phyloP scores from a whole-genome alignment of 345 rosid species.

The Rhodomyrtus tomentosa region DNA sequence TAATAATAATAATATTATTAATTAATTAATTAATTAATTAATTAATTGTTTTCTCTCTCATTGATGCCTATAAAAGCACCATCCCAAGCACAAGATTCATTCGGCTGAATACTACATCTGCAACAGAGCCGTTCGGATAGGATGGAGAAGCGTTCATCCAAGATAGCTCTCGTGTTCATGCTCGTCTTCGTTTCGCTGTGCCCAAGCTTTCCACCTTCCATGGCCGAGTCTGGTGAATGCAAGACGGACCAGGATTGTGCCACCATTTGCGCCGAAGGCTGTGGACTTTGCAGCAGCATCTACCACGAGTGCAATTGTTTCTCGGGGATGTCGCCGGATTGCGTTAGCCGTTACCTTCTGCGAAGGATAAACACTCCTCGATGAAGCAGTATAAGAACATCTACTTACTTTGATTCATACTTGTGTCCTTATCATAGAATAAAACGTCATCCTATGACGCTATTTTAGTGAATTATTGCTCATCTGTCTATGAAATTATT shows the following conservation, averaged over 20 bases:
- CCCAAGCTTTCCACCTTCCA: not conserved
- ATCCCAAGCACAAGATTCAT: not conserved
- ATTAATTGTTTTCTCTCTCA: too few species aligned
- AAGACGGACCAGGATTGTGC: not conserved
- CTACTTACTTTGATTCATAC: not conserved
- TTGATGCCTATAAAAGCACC: too few species aligned
- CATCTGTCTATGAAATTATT: not conserved
- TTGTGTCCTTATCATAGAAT: too few species aligned
- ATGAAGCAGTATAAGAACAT: not conserved
- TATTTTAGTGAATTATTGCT: not conserved
- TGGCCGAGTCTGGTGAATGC: not conserved
- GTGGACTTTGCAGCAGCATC: not conserved
- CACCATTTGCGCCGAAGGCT: not conserved
- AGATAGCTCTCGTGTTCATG: not conserved
- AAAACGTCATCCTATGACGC: not conserved
- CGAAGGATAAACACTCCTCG: not conserved
- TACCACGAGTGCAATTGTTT: not conserved
- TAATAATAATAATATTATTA: too few species aligned
- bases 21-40: too few species aligned
- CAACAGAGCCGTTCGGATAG: not conserved
- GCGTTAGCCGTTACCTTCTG: not conserved
- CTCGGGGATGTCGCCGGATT: not conserved
- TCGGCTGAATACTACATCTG: not conserved
- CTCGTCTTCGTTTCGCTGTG: not conserved
- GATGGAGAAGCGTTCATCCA: not conserved